These are phyloP conservation scores for Massospora cicadina DNA, from an alignment of 371 early-diverging fungal genomes.

Conservation along the genomic window DNA sequence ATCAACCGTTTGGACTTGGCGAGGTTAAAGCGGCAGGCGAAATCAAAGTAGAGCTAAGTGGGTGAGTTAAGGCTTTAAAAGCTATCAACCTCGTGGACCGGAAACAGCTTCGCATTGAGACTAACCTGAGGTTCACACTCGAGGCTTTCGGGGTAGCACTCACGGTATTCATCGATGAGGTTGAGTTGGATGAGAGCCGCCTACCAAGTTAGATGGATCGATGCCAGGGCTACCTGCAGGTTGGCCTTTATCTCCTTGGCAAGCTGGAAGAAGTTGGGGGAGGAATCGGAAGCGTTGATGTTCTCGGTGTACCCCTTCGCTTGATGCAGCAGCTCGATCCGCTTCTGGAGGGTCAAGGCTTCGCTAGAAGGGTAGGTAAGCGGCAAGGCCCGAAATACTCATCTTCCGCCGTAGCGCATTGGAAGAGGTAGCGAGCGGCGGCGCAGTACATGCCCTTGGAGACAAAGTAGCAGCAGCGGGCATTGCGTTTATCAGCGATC, in stretches of 20 bases:
- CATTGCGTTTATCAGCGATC: background rate
- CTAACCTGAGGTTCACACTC: background rate
- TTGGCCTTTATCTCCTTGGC: background rate
- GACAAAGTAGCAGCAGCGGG: background rate
- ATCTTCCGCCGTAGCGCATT: background rate
- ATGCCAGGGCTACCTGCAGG: background rate
- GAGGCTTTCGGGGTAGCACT: background rate
- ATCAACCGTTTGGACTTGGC: background rate
- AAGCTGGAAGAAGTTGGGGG: background rate
- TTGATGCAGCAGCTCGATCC: background rate
- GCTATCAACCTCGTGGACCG: background rate
- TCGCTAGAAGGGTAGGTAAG: background rate
- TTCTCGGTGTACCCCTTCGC: background rate
- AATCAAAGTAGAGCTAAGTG: background rate
- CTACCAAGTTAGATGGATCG: background rate
- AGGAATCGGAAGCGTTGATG: background rate
- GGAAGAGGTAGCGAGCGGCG: background rate
- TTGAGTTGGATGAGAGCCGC: background rate
- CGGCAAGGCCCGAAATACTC: background rate
- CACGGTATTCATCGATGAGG: background rate
- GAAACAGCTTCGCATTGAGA: background rate
- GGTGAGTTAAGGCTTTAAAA: background rate
- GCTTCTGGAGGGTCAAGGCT: background rate
- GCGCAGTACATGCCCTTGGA: background rate
- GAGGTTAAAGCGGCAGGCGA: background rate